Percentiles rank a stretch among this genome's conserved stretches.
Conservation (phyloP, 148 eudicot genomes). For the Drosera capensis region DNA sequence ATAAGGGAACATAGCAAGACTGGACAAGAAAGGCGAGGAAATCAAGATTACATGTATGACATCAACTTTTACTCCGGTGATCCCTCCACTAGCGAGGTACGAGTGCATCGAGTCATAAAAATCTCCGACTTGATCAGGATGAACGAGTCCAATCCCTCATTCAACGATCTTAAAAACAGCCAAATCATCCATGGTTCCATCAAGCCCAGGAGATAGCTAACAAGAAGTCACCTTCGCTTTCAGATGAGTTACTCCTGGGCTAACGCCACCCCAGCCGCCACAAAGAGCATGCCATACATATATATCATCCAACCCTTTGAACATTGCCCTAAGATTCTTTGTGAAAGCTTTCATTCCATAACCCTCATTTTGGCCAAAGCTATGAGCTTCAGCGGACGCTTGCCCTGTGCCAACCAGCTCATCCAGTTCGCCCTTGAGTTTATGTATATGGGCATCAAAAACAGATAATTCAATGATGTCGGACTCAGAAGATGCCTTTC, state of each 20-base stretch:
- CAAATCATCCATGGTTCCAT: slow-evolving; percentile 46
- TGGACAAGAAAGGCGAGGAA: no score
- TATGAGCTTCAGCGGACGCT: slow-evolving; percentile 2
- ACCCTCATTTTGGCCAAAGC: slow-evolving; percentile 7
- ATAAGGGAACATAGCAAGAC: no score
- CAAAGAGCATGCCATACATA: slow-evolving; percentile 64
- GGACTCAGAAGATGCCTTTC: slow-evolving; percentile 18
- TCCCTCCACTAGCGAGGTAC: slow-evolving; percentile 35
- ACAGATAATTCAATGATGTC: slow-evolving; percentile 17
- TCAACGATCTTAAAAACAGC: slow-evolving; percentile 47
- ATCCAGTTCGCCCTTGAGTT: slow-evolving; percentile 24
- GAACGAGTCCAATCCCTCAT: slow-evolving; percentile 49
- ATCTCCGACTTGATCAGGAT: slow-evolving; percentile 42
- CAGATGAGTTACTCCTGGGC: slow-evolving; percentile 41
- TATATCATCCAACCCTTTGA: slow-evolving; percentile 47
- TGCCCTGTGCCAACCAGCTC: slow-evolving; percentile 18
- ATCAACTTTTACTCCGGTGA: slow-evolving; percentile 59
- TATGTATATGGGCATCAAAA: slow-evolving; percentile 15
- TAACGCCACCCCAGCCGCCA: slow-evolving; percentile 70
- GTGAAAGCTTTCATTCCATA: slow-evolving; percentile 48
- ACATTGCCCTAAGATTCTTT: slow-evolving; percentile 26
- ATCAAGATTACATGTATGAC: slow-evolving; percentile 40
- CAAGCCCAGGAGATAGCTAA: slow-evolving; percentile 36
- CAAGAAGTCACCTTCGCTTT: slow-evolving; percentile 24
- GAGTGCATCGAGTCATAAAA: slow-evolving; percentile 58